Evolutionary conservation across 139 green algal genomes (phyloP).

Genomic region (Chlorella sp.): DNA sequence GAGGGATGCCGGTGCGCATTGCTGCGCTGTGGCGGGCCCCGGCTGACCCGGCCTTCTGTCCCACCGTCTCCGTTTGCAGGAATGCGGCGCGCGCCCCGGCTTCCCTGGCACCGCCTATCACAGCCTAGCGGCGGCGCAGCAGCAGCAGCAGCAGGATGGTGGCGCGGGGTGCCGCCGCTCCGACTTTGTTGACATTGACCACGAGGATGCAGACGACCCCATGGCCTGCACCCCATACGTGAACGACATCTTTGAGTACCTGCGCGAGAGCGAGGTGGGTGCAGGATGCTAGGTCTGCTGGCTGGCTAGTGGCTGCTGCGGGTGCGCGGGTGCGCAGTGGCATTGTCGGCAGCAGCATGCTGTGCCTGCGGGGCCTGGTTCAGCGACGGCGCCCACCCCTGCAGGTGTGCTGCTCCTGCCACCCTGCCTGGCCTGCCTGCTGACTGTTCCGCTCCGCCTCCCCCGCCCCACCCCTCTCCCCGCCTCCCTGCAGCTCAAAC

Average conservation of each 20-base stretch:
- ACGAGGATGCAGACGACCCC: slow-evolving; percentile 68
- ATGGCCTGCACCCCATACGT: slow-evolving; percentile 83
- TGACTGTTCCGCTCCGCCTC: background rate
- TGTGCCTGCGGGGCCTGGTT: too few relatives aligned
- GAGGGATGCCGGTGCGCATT: background rate
- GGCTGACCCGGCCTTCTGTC: background rate
- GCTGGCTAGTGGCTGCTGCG: background rate
- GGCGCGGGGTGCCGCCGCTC: background rate
- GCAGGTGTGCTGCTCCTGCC: background rate
- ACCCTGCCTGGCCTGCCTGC: background rate
- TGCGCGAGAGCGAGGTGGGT: slow-evolving; percentile 54
- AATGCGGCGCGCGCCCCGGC: background rate
- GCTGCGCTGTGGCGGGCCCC: background rate
- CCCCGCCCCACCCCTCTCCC: too few relatives aligned
- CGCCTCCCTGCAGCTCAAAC: slow-evolving; percentile 57
- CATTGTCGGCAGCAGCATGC: background rate
- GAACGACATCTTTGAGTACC: slow-evolving; percentile 76
- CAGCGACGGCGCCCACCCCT: background rate
- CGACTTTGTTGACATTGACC: slow-evolving; percentile 74
- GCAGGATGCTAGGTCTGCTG: background rate
- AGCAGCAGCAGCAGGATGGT: slow-evolving; percentile 4
- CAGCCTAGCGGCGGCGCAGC: background rate
- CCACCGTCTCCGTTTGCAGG: background rate
- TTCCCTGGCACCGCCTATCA: background rate
- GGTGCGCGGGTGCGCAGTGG: background rate